Evolutionary conservation across 306 rosid genomes (phyloP).

Genomic region (Lablab purpureus): DNA sequence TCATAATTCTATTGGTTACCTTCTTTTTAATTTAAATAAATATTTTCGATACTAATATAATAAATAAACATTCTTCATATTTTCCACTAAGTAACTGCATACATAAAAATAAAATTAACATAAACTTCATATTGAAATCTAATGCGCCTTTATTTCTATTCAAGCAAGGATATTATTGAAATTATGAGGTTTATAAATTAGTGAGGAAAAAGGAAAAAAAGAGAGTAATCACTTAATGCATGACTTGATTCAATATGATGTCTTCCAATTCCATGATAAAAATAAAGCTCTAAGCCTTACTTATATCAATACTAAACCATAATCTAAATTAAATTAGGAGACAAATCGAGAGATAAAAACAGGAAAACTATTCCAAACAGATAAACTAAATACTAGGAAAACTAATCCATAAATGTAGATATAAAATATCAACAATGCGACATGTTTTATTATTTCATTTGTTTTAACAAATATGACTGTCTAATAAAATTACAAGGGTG

Average conservation of each 20-base stretch:
- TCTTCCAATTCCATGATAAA: not conserved
- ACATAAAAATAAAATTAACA: not conserved
- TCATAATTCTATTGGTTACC: not conserved
- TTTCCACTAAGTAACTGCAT: not conserved
- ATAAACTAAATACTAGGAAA: not conserved
- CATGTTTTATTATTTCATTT: no score
- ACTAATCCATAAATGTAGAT: not conserved
- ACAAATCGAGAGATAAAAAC: not conserved
- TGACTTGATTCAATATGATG: not conserved
- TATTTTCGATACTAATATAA: not conserved
- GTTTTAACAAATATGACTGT: not conserved
- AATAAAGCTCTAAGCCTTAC: no score
- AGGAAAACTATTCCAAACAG: not conserved
- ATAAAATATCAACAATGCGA: no score
- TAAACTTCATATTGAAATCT: not conserved
- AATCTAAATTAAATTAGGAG: not conserved
- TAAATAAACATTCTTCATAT: not conserved
- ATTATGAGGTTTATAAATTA: not conserved
- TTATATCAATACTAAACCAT: not conserved
- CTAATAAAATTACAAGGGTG: constrained; percentile 6
- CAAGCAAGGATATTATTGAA: constrained; percentile 17
- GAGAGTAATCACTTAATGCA: not conserved
- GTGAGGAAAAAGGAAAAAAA: not conserved
- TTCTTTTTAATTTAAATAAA: constrained; percentile 12
- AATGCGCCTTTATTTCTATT: not conserved